Evolutionary conservation across 2,329 filamentous ascomycete species (phyloP).

Genomic region (Aplosporella prunicola): DNA sequence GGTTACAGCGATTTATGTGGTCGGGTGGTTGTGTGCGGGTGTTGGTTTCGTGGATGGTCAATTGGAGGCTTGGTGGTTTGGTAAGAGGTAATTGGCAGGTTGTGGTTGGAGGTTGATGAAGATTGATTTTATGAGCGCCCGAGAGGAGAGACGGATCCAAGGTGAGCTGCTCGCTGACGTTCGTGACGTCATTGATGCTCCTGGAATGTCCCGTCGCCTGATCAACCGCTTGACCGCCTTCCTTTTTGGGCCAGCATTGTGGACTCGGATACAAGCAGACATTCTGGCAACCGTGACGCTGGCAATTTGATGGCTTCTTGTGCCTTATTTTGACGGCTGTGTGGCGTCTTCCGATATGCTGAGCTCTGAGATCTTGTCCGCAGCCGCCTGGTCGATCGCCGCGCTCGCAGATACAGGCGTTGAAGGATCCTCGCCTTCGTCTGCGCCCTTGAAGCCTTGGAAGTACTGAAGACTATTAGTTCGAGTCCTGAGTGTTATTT

Average conservation of each 20-base stretch:
- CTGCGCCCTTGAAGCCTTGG: slow-evolving; percentile 28
- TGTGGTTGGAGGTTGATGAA: no score
- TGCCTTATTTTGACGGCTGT: not conserved
- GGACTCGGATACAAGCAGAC: no score
- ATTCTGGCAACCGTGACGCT: no score
- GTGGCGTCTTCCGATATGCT: not conserved
- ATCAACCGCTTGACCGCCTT: no score
- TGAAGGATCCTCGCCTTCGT: slow-evolving; percentile 1
- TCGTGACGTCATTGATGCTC: no score
- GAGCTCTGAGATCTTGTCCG: not conserved
- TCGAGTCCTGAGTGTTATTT: not conserved
- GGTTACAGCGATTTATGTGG: not conserved
- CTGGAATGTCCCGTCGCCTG: no score
- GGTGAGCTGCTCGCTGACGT: no score
- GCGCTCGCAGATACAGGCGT: not conserved
- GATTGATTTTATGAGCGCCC: no score
- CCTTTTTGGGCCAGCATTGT: no score
- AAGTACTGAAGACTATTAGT: slow-evolving; percentile 22
- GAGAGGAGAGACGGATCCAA: not conserved
- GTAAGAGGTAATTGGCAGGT: no score
- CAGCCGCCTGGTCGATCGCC: not conserved
- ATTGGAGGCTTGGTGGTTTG: no score
- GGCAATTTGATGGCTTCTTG: no score
- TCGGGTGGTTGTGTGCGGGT: not conserved
- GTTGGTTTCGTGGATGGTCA: not conserved